phyloP scores from a whole-genome alignment of 768 basidiomycete species.

The Phylloporus scabripes region DNA sequence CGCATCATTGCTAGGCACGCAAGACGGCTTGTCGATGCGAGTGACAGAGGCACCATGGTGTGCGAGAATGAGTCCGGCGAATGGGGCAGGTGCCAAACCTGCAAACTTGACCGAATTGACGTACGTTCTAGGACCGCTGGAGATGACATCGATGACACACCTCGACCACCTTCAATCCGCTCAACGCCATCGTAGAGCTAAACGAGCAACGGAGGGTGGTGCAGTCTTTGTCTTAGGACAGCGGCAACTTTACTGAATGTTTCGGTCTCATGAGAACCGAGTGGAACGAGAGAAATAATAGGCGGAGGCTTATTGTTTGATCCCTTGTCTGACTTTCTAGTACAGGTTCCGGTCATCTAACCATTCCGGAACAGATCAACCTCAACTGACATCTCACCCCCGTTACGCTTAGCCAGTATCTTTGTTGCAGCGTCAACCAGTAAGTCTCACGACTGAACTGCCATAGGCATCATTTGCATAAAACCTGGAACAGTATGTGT shows the following conservation, averaged over 20 bases:
- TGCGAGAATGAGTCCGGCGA: conserved; percentile 69
- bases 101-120: conserved; percentile 44
- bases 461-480: not conserved
- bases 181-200: conserved; percentile 38
- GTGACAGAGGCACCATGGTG: conserved; percentile 76
- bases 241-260: conserved; percentile 4
- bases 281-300: not conserved
- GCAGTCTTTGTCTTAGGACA: not conserved
- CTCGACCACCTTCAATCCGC: conserved; percentile 49
- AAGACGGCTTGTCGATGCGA: conserved; percentile 62
- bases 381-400: not conserved
- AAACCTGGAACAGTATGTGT: not conserved
- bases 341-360: not conserved
- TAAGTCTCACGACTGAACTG: not conserved
- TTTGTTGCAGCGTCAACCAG: not conserved
- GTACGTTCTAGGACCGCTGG: not conserved
- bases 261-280: conserved; percentile 3
- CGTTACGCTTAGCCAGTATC: not conserved
- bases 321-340: not conserved
- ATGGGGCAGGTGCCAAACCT: conserved; percentile 78
- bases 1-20: conserved; percentile 38
- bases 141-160: conserved; percentile 23
- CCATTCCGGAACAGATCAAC: not conserved
- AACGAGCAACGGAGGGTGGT: not conserved
- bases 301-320: not conserved